These are phyloP conservation scores for Manihot esculenta DNA, from an alignment of 441 rosid species.

Conservation along the genomic window DNA sequence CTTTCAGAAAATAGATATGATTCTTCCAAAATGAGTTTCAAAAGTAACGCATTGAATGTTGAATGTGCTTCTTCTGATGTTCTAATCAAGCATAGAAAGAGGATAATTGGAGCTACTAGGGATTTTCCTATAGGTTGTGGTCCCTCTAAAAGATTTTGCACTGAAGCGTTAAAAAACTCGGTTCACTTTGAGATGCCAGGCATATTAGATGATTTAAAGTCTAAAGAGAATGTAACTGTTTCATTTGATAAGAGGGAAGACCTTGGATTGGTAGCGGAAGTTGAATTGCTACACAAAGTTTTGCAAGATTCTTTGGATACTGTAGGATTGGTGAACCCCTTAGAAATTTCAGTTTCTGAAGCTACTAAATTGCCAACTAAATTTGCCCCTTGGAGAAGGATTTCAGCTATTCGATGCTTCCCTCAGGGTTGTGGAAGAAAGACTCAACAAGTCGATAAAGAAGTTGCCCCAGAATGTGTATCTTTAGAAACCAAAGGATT, in stretches of 20 bases:
- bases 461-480: neutral
- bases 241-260: neutral
- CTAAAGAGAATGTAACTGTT: neutral
- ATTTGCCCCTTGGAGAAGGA: slow-evolving; percentile 1
- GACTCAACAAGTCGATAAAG: neutral
- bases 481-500: slow-evolving; percentile 4
- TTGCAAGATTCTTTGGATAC: neutral
- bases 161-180: neutral
- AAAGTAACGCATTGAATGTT: neutral
- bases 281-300: neutral
- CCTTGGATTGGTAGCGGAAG: neutral
- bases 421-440: slow-evolving; percentile 26
- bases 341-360: neutral
- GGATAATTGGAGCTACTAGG: neutral
- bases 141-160: neutral
- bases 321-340: neutral
- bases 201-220: neutral
- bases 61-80: slow-evolving; percentile 10
- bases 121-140: slow-evolving; percentile 26
- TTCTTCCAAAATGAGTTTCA: neutral
- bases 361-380: neutral
- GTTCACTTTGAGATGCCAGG: neutral
- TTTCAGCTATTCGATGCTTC: slow-evolving; percentile 19
- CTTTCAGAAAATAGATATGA: neutral
- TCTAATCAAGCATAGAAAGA: neutral